Conservation (phyloP, 148 eudicot species). For the Gaultheria prostrata region DNA sequence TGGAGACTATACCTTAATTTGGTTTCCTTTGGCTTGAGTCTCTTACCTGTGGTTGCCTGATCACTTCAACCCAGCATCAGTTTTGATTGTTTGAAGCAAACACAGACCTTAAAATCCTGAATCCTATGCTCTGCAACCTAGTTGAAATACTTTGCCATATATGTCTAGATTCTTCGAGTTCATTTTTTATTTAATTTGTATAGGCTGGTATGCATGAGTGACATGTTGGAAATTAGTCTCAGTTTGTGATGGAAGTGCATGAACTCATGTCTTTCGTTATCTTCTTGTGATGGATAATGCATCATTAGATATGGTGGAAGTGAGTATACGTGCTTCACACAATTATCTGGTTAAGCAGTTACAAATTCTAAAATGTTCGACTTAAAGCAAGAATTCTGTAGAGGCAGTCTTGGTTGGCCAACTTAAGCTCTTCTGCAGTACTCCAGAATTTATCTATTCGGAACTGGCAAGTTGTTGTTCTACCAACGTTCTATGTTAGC, state of each 20-base stretch:
- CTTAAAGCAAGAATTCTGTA: neutral
- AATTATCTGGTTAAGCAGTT: neutral
- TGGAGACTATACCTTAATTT: too few relatives aligned
- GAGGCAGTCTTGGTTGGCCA: neutral
- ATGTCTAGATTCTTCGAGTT: neutral
- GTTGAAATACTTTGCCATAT: neutral
- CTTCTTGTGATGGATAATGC: neutral
- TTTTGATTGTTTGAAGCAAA: neutral
- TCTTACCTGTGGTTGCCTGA: neutral
- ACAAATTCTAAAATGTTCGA: neutral
- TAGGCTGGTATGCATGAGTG: neutral
- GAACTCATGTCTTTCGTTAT: neutral
- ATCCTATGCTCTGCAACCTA: neutral
- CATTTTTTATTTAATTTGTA: neutral
- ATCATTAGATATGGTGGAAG: neutral
- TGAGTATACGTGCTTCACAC: neutral
- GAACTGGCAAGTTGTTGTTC: neutral
- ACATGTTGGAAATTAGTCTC: neutral
- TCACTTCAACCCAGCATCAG: neutral
- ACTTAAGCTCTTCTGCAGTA: neutral
- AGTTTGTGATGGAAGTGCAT: neutral
- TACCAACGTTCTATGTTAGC: neutral
- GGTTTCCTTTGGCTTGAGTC: neutral
- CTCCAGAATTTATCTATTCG: neutral
- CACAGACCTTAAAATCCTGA: neutral